Conservation (phyloP, 345 rosid species). For the Ailanthus altissimus region DNA sequence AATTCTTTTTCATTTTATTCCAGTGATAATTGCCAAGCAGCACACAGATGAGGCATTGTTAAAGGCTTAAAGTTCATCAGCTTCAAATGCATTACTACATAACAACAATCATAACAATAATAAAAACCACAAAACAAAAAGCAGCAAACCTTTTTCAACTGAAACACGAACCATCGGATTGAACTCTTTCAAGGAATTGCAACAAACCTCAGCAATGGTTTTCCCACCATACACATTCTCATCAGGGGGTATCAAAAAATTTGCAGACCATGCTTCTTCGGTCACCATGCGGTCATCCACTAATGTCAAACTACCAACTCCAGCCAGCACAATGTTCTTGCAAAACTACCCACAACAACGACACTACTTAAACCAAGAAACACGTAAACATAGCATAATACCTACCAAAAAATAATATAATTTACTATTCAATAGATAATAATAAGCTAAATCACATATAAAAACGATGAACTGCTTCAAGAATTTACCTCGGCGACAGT, state of each 20-base stretch:
- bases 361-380: neutral
- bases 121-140: neutral
- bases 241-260: slow-evolving; percentile 72
- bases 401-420: neutral
- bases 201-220: slow-evolving; percentile 81
- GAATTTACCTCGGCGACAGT: slow-evolving; percentile 75
- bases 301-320: slow-evolving; percentile 85
- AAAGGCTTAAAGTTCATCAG: neutral
- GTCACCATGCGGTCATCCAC: slow-evolving; percentile 71
- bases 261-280: slow-evolving; percentile 65
- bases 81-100: neutral
- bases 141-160: slow-evolving; percentile 61
- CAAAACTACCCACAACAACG: slow-evolving; percentile 61
- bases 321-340: slow-evolving; percentile 94
- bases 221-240: slow-evolving; percentile 53
- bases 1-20: neutral
- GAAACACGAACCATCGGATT: slow-evolving; percentile 94
- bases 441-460: neutral
- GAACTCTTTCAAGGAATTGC: slow-evolving; percentile 79
- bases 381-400: neutral
- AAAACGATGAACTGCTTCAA: neutral
- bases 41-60: neutral
- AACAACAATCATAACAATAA: neutral
- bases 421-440: neutral
- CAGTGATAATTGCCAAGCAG: neutral